Evolutionary conservation across 2,329 filamentous ascomycete genomes (phyloP), one percentile per base, ranked within the genome.

Genomic region (Chalaropsis thielavioides): DNA sequence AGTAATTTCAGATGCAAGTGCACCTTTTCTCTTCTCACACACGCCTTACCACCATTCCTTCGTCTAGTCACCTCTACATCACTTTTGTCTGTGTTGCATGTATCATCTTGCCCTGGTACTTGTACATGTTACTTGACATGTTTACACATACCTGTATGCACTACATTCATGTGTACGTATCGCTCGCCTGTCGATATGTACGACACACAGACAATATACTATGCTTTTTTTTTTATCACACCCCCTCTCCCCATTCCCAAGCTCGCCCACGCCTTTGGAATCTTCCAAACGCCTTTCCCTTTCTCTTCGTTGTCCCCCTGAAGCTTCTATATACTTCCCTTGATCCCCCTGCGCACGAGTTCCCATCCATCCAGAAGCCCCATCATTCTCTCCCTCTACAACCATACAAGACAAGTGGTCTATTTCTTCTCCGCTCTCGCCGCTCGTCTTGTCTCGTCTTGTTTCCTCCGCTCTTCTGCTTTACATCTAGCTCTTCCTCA

Each of bases 201-300:
- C 54, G 31, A 58, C 54, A 58, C 54, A 58, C 54, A 58, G 54
- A 58, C 54, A 58, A 19, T 38, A 58, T 38, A 8, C 31, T 58
- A 38, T 35, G 24, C 6, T 1, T 58, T 58, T 58, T 58, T 58
- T 58, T 58, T 58, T 38, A 38, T 38, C 54, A 58, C 54, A 38
- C 54, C 51, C 51, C 51, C 51, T 56, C 51, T 22, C 31, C 54
- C 27, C 54, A 35, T 38, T 19, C 54, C 54, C 31, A 56, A 56
- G 51, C 51, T 56, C 41, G 51, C 15, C 51, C 22, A 56, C 51
- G 51, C 51, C 24, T 27, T 56, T 27, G 51, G 24, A 56, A 56
- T 56, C 24, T 56, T 56, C 22, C 27, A 56, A 56, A 19, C 22
- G 3, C 24, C 17, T 35, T n/a, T 56, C 22, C 51, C 10, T 27